Evolutionary conservation across 169 alveolate species (phyloP), one percentile per base, ranked within the genome.

Genomic region (Eimeria praecox): DNA sequence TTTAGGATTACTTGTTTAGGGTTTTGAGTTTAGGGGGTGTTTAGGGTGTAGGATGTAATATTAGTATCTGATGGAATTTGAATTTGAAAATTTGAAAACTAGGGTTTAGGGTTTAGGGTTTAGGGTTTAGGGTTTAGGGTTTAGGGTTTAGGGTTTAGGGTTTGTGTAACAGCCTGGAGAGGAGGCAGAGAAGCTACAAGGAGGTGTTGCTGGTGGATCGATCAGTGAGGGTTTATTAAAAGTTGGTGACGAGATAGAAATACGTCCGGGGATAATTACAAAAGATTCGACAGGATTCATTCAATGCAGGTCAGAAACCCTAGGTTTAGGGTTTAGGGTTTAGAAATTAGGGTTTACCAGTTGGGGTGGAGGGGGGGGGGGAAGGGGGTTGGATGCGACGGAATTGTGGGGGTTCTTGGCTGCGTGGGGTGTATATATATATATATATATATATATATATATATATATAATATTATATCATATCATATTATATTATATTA

Each of bases 141-240:
- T n/a, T n/a, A n/a, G n/a, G n/a, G n/a, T n/a, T 42, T n/a, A 6
- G 38, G 9, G 56, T 77, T 30, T 78, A n/a, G n/a, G n/a, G n/a
- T n/a, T n/a, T n/a, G n/a, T n/a, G n/a, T n/a, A n/a, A 2, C 90
- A 95, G 97, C 99, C 99, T 18, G 99, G 99, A 20, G 99, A 98
- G 94, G 99, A 98, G 95, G 98, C 98, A 24, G 99, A 98, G 94
- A 98, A 98, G 56, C 97, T 99, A 95, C 98, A 98, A 97, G 99
- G 99, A n/a, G 99, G 99, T 22, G 99, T 99, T 27, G 99, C 99
- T 18, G 99, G 99, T 42, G 99, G 99, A 0, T 97, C 99, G 73
- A 98, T 99, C 82, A 97, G 99, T 59, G 97, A 98, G 97, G 99
- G 99, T 40, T 99, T 99, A 40, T 96, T 99, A 83, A 98, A 97